These are phyloP conservation scores for Alternaria postmessia DNA, from an alignment of 2,329 filamentous ascomycete species.

Conservation along the genomic window DNA sequence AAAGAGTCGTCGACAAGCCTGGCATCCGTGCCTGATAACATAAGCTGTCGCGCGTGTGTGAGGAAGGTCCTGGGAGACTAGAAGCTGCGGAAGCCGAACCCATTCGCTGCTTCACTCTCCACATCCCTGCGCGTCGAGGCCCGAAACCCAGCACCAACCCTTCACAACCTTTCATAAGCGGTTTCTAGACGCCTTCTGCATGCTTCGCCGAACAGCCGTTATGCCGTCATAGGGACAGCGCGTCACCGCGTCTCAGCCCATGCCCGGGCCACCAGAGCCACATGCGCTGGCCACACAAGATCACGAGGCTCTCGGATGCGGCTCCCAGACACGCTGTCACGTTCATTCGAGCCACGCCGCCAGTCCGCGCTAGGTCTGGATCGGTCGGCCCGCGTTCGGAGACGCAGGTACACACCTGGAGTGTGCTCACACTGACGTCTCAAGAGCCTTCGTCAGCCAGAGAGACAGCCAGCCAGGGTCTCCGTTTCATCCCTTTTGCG, in stretches of 20 bases:
- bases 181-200: conserved; percentile 36
- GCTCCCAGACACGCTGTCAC: conserved; percentile 35
- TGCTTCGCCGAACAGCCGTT: conserved; percentile 24
- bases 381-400: conserved; percentile 15
- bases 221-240: conserved; percentile 26
- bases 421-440: conserved; percentile 16
- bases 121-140: conserved; percentile 24
- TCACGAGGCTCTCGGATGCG: conserved; percentile 28
- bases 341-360: conserved; percentile 28
- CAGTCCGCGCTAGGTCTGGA: background rate
- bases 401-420: conserved; percentile 40
- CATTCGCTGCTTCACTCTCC: conserved; percentile 36
- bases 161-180: conserved; percentile 12
- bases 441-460: conserved; percentile 26
- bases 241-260: conserved; percentile 28
- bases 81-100: conserved; percentile 19
- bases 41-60: conserved; percentile 27
- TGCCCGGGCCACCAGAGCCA: conserved; percentile 23
- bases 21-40: conserved; percentile 34
- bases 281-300: conserved; percentile 35
- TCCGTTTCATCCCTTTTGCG: conserved; percentile 36
- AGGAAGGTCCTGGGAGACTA: conserved; percentile 23
- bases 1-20: conserved; percentile 34
- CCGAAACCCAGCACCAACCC: conserved; percentile 32
- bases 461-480: conserved; percentile 16